Evolutionary conservation across 2,329 filamentous ascomycete genomes (phyloP), one percentile per base, ranked within the genome.

Genomic region (Diplocarpon mali): DNA sequence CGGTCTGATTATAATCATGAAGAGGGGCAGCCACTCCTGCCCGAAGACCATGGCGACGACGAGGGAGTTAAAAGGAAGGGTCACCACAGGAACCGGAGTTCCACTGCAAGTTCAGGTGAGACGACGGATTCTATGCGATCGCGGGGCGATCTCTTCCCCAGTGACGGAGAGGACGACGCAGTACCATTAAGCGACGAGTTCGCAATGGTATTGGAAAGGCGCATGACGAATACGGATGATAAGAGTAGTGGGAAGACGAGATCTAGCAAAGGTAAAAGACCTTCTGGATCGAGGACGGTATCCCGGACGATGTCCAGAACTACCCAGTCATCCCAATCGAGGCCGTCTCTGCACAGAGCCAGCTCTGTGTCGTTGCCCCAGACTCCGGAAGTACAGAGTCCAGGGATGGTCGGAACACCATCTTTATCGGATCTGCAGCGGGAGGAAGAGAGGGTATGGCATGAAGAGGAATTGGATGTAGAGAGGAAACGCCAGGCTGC

Each of bases 161-260:
- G 88, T 57, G 88, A 94, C 50, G 77, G 74, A 38, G 78, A 82
- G 57, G 89, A 94, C 62, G 90, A 96, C 64, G 90, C 90, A 1
- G 78, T 95, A n/a, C 85, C 88, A 11, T 67, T 96, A 14, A 86
- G 90, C 56, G 90, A 95, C 60, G 89, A 95, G 59, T 93, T 96
- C 56, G 85, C 88, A 2, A 80, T 94, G 61, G 78, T 80, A 2
- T 70, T 95, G 49, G 81, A 88, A 48, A 76, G 83, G 42, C 78
- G 83, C 53, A 75, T 73, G n/a, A 77, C 73, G 1, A 67, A 66
- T 3, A 61, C 68, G 27, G 87, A 92, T 45, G 83, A 87, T 57
- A 73, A 75, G 37, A 81, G 80, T 53, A 88, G 83, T 56, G 76
- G 73, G 37, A 83, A 74, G 51, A 78, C 74, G 16, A 65, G 66